These are phyloP conservation scores for Amphirosellinia nigrospora DNA, from an alignment of 495 filamentous ascomycete genomes.

Conservation along the genomic window DNA sequence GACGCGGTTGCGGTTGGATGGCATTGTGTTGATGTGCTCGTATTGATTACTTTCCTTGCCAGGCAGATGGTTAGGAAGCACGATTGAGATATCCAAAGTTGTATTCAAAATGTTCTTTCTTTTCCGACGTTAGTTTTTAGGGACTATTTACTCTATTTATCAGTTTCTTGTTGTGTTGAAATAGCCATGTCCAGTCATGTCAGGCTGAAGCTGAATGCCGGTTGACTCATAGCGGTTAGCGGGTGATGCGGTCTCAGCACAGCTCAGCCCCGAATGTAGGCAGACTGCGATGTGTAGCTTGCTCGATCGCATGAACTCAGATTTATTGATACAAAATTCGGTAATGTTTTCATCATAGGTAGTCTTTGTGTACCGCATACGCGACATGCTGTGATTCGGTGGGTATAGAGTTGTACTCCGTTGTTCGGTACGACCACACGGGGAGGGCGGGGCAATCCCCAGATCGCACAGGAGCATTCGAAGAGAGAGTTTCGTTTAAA, in stretches of 20 bases:
- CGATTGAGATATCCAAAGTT: not conserved
- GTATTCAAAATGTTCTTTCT: not conserved
- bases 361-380: too few species aligned
- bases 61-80: too few species aligned
- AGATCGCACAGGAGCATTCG: too few species aligned
- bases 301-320: not conserved
- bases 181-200: not conserved
- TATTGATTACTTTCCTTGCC: too few species aligned
- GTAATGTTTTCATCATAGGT: too few species aligned
- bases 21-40: too few species aligned
- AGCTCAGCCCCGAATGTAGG: not conserved
- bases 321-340: too few species aligned
- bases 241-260: not conserved
- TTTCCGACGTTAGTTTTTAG: not conserved
- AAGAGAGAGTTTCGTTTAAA: not conserved
- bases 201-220: not conserved
- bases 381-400: too few species aligned
- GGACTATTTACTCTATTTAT: not conserved
- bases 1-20: conserved; percentile 4
- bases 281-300: not conserved
- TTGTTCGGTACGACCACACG: too few species aligned
- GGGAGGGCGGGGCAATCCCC: too few species aligned
- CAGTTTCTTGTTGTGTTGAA: not conserved
- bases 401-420: too few species aligned
- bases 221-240: conserved; percentile 1